Base-by-base conservation (phyloP, 257 asterid species). In the Solanum paucissectum region DNA sequence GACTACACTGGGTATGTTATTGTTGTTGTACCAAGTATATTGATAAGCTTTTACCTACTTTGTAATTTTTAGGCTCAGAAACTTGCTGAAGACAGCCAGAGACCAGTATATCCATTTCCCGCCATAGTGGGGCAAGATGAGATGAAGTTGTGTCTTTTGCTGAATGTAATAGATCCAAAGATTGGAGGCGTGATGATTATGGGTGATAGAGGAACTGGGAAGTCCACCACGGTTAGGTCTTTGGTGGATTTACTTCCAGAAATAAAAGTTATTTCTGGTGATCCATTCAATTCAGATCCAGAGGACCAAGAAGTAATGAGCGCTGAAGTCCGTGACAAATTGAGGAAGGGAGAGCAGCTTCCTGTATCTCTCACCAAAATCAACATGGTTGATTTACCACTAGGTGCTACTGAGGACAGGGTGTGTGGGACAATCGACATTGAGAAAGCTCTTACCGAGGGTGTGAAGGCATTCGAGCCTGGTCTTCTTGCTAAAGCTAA, bases 151-250 rank as follows among this genome's bases (percentile, higher is more conserved):
- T 96, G 98, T 91, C 98, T 95, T 38, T 88, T 94, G 73, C 86
- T 96, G 88, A 97, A 97, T 86, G 98, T 97, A 69, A 95, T 97
- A 34, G 99, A 97, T 84, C 98, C 99, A 5, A 96, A 97, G 88
- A 97, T 97, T n/a, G 99, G 99, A 75, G 98, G 99, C 13, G 99
- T 97, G 49, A 97, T 97, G 99, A 97, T 97, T 73, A 96, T 97
- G 99, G 98, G 99, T 9, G 98, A 97, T 75, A 91, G 99, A 72
- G 99, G 99, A 86, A 97, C 99, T 0, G 99, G 99, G 83, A 97
- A 97, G 85, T 97, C 99, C 46, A 97, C 99, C 1, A 90, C 98
- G 3, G 98, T 97, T 58, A 90, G 99, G 71, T 95, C 99, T 9
- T 90, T 97, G 86, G 94, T 92, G 3, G 99, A 97, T 89, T 91